Percentiles rank a stretch among this genome's conserved stretches.
These are phyloP conservation scores for Suillus bovinus DNA, from an alignment of 768 basidiomycete genomes.

Conservation along the genomic window DNA sequence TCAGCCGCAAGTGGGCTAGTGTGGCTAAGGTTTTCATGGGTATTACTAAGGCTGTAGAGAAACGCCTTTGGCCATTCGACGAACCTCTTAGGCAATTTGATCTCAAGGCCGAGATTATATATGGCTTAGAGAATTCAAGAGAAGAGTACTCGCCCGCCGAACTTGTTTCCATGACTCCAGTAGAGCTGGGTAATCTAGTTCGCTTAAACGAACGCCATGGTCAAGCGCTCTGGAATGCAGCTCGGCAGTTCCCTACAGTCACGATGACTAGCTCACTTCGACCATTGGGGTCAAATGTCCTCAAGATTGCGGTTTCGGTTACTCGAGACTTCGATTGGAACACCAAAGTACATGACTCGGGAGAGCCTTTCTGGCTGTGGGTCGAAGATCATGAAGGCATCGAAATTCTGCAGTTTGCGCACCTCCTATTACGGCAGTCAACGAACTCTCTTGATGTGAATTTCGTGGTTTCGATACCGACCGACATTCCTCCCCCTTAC, in stretches of 20 bases:
- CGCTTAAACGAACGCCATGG: conserved; percentile 89
- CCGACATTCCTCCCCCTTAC: conserved; percentile 55
- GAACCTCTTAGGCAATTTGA: conserved; percentile 85
- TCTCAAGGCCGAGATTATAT: conserved; percentile 74
- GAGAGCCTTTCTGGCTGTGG: conserved; percentile 96
- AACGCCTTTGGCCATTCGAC: conserved; percentile 92
- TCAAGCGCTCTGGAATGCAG: conserved; percentile 71
- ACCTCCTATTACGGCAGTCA: conserved; percentile 68
- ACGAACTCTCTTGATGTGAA: conserved; percentile 62
- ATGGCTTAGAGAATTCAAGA: conserved; percentile 77
- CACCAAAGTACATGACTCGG: conserved; percentile 65
- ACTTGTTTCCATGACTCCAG: conserved; percentile 64
- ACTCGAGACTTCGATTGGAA: conserved; percentile 80
- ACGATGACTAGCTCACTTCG: conserved; percentile 66
- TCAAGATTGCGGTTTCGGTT: conserved; percentile 71
- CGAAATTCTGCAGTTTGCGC: conserved; percentile 80
- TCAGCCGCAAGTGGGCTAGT: conserved; percentile 90
- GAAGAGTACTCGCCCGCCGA: conserved; percentile 79
- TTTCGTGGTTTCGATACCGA: conserved; percentile 78
- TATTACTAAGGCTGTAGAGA: conserved; percentile 92
- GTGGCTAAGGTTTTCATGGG: conserved; percentile 79
- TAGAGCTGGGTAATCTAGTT: conserved; percentile 73
- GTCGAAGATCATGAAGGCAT: conserved; percentile 82
- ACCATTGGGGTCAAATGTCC: conserved; percentile 81
- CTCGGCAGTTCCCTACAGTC: conserved; percentile 81